Base-by-base conservation (phyloP, 177 flowering plant species). In the Vitis hybrid region DNA sequence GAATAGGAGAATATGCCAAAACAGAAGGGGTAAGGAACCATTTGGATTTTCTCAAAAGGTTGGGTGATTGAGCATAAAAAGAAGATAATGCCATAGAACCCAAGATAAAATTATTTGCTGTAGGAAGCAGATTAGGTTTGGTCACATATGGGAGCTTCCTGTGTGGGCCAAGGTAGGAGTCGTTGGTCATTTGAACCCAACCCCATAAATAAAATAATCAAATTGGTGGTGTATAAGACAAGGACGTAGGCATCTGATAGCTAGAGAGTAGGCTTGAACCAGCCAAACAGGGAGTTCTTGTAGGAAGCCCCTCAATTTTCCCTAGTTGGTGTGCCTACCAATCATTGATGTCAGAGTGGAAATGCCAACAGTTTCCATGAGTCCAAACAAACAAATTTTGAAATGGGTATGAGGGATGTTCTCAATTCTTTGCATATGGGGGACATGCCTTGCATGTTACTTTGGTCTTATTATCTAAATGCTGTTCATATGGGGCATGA, bases 321-420 rank as follows among this genome's bases (percentile, higher is more conserved):
- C 60, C 16, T 61, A 26, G 64, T 31, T 61, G 64, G 64, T 61
- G 16, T 10, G 51, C 64, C 21, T 33, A 61, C 51, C 50, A 61
- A 61, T 61, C 64, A 61, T 61, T 39, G 19, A 61, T 39, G 64
- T 61, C 50, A 61, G n/a, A 33, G 13, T 61, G 4, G 50, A 49
- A 26, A 61, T 33, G 50, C 45, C 64, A 14, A 33, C 16, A 61
- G 49, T 61, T 61, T 15, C 39, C 15, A 33, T 31, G 50, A 31
- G n/a, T 15, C 39, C 62, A 22, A 22, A 14, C 26, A 22, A 29
- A 59, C 39, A 59, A 59, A 1, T 11, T 59, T 22, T 10, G 7
- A 13, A 4, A 16, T 53, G 56, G 56, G n/a, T 33, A 33, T 0
- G 45, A 0, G 45, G 45, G 45, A 33, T 5, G 45, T 33, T 5